These are phyloP conservation scores for Zygnema circumcarinatum DNA, from an alignment of 139 green algal genomes.

Conservation along the genomic window DNA sequence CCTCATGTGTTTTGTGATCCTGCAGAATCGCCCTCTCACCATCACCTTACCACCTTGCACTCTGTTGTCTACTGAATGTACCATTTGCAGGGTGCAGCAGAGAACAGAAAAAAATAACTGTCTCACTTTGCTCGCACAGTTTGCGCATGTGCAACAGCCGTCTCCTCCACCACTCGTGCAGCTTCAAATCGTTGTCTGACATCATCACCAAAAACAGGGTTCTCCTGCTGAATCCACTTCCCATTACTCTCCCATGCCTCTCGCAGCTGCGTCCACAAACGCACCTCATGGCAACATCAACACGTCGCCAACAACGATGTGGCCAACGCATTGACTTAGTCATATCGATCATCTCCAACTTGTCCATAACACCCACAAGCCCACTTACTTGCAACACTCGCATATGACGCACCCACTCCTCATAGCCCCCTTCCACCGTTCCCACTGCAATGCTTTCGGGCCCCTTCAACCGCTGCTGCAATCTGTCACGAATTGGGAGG, in stretches of 20 bases:
- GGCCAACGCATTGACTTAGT: background rate
- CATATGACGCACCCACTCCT: slow-evolving; percentile 77
- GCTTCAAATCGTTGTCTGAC: slow-evolving; percentile 82
- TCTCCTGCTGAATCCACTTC: slow-evolving; percentile 70
- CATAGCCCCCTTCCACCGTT: slow-evolving; percentile 54
- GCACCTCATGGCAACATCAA: background rate
- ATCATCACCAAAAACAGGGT: slow-evolving; percentile 80
- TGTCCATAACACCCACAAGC: background rate
- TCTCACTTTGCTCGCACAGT: background rate
- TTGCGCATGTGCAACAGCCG: background rate
- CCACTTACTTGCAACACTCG: slow-evolving; percentile 64
- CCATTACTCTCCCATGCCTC: slow-evolving; percentile 84
- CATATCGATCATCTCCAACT: background rate
- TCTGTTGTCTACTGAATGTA: too few species aligned
- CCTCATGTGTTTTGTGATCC: slow-evolving; percentile 67
- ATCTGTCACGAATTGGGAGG: background rate
- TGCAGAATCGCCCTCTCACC: background rate
- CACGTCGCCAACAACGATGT: background rate
- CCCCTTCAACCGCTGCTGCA: slow-evolving; percentile 63
- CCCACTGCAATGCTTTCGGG: slow-evolving; percentile 66
- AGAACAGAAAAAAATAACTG: background rate
- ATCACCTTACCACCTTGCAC: background rate
- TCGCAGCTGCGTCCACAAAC: background rate
- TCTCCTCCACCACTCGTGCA: slow-evolving; percentile 52
- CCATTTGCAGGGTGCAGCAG: background rate